phyloP scores from a whole-genome alignment of 148 eudicot genomes.

The Salicornia ramosissima region DNA sequence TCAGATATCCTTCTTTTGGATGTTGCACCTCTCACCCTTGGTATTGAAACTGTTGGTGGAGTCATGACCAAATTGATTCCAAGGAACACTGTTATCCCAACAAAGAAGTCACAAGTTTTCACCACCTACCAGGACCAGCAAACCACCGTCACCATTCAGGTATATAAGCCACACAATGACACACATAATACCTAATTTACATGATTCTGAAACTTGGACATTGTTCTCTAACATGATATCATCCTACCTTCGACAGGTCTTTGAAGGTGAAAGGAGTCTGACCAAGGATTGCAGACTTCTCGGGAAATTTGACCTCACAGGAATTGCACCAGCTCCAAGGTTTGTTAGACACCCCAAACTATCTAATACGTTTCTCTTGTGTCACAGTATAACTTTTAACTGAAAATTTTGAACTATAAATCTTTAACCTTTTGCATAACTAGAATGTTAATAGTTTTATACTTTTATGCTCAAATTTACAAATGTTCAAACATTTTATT shows the following conservation, averaged over 20 bases:
- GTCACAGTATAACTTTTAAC: too few relatives aligned
- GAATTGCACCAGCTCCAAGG: constrained; percentile 81
- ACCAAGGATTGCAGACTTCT: constrained; percentile 66
- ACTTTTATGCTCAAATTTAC: too few relatives aligned
- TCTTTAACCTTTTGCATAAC: too few relatives aligned
- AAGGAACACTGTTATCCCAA: constrained; percentile 71
- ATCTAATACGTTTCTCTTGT: too few relatives aligned
- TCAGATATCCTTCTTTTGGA: constrained; percentile 71
- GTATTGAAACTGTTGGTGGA: constrained; percentile 81
- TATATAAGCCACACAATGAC: background rate
- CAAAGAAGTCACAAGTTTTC: constrained; percentile 78
- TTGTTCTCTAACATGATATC: constrained; percentile 6
- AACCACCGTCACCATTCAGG: constrained; percentile 72
- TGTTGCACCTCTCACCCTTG: constrained; percentile 73
- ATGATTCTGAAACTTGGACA: background rate
- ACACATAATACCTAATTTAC: background rate
- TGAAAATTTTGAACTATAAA: too few relatives aligned
- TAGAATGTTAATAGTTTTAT: too few relatives aligned
- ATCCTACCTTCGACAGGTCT: constrained; percentile 35
- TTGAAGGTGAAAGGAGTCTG: constrained; percentile 69
- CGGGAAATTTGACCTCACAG: constrained; percentile 64
- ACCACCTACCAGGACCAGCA: constrained; percentile 87
- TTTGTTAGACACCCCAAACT: constrained; percentile 2
- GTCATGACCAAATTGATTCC: constrained; percentile 91
- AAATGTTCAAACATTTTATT: too few relatives aligned